These are phyloP conservation scores for Pichia sp. DNA, from an alignment of 1,139 yeast species.

Conservation along the genomic window DNA sequence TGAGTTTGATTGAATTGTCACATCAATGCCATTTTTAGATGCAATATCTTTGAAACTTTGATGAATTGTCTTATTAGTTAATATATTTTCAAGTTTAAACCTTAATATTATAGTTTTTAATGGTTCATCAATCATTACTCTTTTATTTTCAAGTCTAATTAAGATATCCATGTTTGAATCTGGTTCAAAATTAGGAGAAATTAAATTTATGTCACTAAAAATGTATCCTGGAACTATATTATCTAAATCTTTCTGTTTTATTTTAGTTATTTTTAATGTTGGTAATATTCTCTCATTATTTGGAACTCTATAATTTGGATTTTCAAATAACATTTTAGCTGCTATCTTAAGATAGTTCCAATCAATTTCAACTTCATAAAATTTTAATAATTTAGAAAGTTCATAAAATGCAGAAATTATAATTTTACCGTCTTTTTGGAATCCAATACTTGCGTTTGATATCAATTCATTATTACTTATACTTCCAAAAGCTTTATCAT, in stretches of 20 bases:
- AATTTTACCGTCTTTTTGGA: slow-evolving; percentile 43
- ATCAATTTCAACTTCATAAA: slow-evolving; percentile 45
- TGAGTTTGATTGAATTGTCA: not conserved
- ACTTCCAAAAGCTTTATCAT: slow-evolving; percentile 33
- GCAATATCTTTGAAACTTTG: slow-evolving; percentile 25
- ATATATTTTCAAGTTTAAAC: slow-evolving; percentile 31
- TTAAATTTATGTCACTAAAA: slow-evolving; percentile 33
- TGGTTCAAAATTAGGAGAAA: slow-evolving; percentile 38
- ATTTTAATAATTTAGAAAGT: slow-evolving; percentile 35
- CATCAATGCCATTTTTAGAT: slow-evolving; percentile 16
- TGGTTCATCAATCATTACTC: slow-evolving; percentile 2
- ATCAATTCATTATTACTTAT: slow-evolving; percentile 24
- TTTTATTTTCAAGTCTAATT: slow-evolving; percentile 6
- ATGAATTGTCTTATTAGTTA: slow-evolving; percentile 16
- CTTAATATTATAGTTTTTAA: slow-evolving; percentile 32
- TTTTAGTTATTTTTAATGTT: slow-evolving; percentile 16
- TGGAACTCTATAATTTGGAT: slow-evolving; percentile 50
- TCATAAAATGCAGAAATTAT: slow-evolving; percentile 45
- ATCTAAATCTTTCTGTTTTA: slow-evolving; percentile 17
- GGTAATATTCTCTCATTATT: slow-evolving; percentile 33
- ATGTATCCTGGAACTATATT: slow-evolving; percentile 16
- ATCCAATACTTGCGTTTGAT: slow-evolving; percentile 55
- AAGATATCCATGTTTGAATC: slow-evolving; percentile 13
- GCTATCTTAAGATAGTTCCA: slow-evolving; percentile 57
- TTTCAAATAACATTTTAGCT: slow-evolving; percentile 41